phyloP scores from a whole-genome alignment of 2,329 filamentous ascomycete genomes.

The Dothistroma pini region DNA sequence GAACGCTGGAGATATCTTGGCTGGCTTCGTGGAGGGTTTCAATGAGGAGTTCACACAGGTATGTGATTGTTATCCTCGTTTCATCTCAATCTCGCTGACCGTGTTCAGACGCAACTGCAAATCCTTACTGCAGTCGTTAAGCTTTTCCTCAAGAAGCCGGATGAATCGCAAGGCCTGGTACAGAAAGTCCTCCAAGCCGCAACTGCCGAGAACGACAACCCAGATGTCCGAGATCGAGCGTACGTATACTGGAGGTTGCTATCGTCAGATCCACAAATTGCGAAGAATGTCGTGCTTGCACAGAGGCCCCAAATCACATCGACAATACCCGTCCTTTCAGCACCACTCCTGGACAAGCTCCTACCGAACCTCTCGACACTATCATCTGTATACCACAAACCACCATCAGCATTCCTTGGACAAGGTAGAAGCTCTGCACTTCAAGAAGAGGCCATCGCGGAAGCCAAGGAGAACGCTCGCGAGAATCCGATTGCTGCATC shows the following conservation, averaged over 20 bases:
- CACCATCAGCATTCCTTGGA: constrained; percentile 95
- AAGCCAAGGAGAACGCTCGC: constrained; percentile 84
- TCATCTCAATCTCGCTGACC: constrained; percentile 39
- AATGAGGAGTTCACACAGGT: constrained; percentile 95
- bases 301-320: constrained; percentile 92
- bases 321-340: constrained; percentile 85
- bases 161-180: constrained; percentile 83
- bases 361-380: constrained; percentile 88
- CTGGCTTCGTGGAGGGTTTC: constrained; percentile 88
- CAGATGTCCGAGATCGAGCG: constrained; percentile 92
- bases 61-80: constrained; percentile 26
- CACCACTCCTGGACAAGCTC: constrained; percentile 81
- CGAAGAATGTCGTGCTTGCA: constrained; percentile 89
- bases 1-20: constrained; percentile 93
- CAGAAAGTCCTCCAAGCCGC: constrained; percentile 92
- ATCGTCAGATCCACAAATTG: constrained; percentile 84
- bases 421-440: constrained; percentile 92
- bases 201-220: constrained; percentile 94
- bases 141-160: constrained; percentile 93
- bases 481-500: constrained; percentile 93
- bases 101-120: constrained; percentile 80
- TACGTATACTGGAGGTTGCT: constrained; percentile 98
- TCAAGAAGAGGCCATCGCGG: constrained; percentile 91
- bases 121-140: constrained; percentile 97
- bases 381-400: constrained; percentile 97